Evolutionary conservation across 257 asterid species (phyloP).

Genomic region (Solanum sitiens): DNA sequence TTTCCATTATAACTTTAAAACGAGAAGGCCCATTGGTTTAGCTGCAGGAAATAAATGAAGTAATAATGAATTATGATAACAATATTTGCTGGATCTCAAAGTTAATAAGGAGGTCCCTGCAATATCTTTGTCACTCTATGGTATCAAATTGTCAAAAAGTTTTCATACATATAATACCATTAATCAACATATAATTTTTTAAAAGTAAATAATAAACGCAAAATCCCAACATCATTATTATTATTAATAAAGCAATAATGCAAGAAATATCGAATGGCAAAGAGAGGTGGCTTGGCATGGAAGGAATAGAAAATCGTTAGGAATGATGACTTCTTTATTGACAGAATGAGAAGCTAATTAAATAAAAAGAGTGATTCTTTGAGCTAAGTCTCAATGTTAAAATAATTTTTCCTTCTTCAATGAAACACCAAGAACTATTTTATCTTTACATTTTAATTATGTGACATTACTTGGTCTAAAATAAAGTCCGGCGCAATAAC

Average conservation of each 20-base stretch:
- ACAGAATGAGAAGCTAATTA: no score
- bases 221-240: neutral
- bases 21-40: neutral
- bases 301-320: neutral
- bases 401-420: no score
- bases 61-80: neutral
- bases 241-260: neutral
- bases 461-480: neutral
- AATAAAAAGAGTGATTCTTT: neutral
- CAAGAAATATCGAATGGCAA: neutral
- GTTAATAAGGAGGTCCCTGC: neutral
- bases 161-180: neutral
- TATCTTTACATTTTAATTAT: neutral
- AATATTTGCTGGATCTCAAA: neutral
- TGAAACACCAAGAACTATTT: neutral
- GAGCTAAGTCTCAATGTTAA: no score
- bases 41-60: neutral
- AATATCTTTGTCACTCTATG: neutral
- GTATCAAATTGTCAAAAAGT: neutral
- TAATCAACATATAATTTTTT: neutral
- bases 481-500: neutral
- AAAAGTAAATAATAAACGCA: neutral
- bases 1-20: neutral
- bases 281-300: neutral
- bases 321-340: neutral